Conservation (phyloP, 352 stramenopile genomes). For the Phytophthora citricola region DNA sequence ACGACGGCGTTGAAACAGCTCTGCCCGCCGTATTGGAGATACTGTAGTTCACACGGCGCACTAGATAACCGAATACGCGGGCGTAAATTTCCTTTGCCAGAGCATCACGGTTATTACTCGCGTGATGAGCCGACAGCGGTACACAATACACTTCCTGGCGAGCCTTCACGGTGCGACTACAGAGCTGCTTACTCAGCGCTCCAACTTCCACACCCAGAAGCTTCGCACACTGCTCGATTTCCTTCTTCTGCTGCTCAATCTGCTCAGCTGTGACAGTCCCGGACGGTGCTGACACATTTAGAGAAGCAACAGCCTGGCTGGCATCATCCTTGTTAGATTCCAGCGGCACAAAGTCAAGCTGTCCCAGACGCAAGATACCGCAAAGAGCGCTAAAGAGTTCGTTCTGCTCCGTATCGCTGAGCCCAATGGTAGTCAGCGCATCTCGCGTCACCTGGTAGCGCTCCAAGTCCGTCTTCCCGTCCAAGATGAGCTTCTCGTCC, state of each 20-base stretch:
- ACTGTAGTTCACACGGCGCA: slow-evolving; percentile 87
- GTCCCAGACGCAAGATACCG: slow-evolving; percentile 82
- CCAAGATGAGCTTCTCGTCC: slow-evolving; percentile 71
- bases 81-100: slow-evolving; percentile 96
- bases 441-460: slow-evolving; percentile 85
- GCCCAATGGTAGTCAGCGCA: slow-evolving; percentile 79
- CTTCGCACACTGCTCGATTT: slow-evolving; percentile 70
- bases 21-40: slow-evolving; percentile 62
- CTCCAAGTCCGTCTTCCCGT: slow-evolving; percentile 74
- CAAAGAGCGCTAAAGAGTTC: slow-evolving; percentile 77
- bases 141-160: slow-evolving; percentile 87
- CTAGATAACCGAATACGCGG: slow-evolving; percentile 95
- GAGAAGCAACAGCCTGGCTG: slow-evolving; percentile 67
- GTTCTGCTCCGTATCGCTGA: slow-evolving; percentile 71
- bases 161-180: slow-evolving; percentile 83
- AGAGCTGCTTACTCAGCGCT: slow-evolving; percentile 73
- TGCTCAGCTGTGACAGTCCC: slow-evolving; percentile 28
- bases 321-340: slow-evolving; percentile 81
- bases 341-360: slow-evolving; percentile 82
- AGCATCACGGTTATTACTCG: slow-evolving; percentile 92
- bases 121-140: slow-evolving; percentile 72
- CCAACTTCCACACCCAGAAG: slow-evolving; percentile 75
- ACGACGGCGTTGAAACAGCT: slow-evolving; percentile 37
- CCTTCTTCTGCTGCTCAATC: slow-evolving; percentile 60
- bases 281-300: slow-evolving; percentile 32